phyloP scores from a whole-genome alignment of 1,284 basidiomycete species.

The Papiliotrema nemorosa region DNA sequence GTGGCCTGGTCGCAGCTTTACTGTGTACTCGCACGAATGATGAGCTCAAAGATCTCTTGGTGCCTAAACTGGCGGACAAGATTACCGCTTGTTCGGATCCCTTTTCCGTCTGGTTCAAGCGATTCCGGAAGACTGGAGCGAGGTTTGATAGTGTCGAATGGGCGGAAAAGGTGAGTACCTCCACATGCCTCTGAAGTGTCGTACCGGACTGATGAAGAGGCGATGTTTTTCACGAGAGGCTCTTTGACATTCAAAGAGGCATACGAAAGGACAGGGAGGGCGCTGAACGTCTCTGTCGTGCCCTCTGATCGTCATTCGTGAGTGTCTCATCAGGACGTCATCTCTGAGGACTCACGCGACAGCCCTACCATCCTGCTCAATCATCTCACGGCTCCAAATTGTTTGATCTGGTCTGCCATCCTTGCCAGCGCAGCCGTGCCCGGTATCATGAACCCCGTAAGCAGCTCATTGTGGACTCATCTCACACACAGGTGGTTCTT shows the following conservation, averaged over 20 bases:
- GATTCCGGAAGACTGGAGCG: slow-evolving; percentile 86
- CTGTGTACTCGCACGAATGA: slow-evolving; percentile 86
- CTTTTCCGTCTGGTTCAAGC: slow-evolving; percentile 68
- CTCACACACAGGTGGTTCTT: slow-evolving; percentile 81
- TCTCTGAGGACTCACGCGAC: slow-evolving; percentile 3
- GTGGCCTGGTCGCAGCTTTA: slow-evolving; percentile 75
- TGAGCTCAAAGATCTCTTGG: slow-evolving; percentile 73
- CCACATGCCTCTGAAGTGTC: neutral
- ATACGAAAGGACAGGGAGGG: slow-evolving; percentile 85
- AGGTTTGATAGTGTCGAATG: slow-evolving; percentile 87
- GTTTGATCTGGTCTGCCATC: slow-evolving; percentile 58
- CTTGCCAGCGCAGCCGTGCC: slow-evolving; percentile 49
- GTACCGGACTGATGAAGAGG: slow-evolving; percentile 48
- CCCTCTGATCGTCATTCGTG: slow-evolving; percentile 90
- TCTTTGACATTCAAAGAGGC: slow-evolving; percentile 95
- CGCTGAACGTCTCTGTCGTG: slow-evolving; percentile 88
- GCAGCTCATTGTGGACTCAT: slow-evolving; percentile 42
- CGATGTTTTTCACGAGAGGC: slow-evolving; percentile 85
- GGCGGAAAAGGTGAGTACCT: slow-evolving; percentile 74
- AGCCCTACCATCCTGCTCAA: slow-evolving; percentile 94
- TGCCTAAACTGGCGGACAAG: slow-evolving; percentile 76
- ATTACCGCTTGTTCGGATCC: slow-evolving; percentile 90
- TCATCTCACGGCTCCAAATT: slow-evolving; percentile 90
- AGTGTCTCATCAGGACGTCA: slow-evolving; percentile 37
- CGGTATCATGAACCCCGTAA: slow-evolving; percentile 46